Percentiles rank a stretch among this genome's conserved stretches.
phyloP scores from a whole-genome alignment of 805 yeast species.

The Ogataea minuta region DNA sequence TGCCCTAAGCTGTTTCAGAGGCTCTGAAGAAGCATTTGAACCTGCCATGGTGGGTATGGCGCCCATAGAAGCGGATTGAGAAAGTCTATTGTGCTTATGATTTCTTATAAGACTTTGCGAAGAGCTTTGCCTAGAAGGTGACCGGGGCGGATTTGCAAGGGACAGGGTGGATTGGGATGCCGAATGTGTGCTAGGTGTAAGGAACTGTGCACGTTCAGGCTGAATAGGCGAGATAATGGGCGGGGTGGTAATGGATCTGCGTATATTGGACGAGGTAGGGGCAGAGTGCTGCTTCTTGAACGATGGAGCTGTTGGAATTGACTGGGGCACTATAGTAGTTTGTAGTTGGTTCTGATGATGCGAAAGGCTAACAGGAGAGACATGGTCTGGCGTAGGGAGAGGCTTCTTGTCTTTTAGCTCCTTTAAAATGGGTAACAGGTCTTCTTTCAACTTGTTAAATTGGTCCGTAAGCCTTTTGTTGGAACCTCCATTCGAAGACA shows the following conservation, averaged over 20 bases:
- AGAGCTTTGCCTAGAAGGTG: slow-evolving; percentile 8
- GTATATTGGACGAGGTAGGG: slow-evolving; percentile 7
- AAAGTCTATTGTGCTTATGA: slow-evolving; percentile 12
- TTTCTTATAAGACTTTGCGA: slow-evolving; percentile 7
- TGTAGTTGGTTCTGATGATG: slow-evolving; percentile 25
- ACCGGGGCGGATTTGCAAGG: slow-evolving; percentile 9
- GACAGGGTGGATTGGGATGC: slow-evolving; percentile 8
- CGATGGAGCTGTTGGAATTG: slow-evolving; percentile 11
- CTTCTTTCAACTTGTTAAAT: slow-evolving; percentile 57
- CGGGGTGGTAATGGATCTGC: slow-evolving; percentile 19
- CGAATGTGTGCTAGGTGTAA: slow-evolving; percentile 4
- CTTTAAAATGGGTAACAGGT: slow-evolving; percentile 61
- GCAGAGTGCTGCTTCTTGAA: slow-evolving; percentile 9
- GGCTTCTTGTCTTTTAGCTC: slow-evolving; percentile 65
- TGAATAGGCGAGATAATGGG: slow-evolving; percentile 21
- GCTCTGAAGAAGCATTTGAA: slow-evolving; percentile 43
- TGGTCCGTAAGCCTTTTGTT: slow-evolving; percentile 48
- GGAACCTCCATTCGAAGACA: slow-evolving; percentile 12
- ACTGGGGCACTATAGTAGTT: slow-evolving; percentile 23
- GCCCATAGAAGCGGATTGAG: slow-evolving; percentile 13
- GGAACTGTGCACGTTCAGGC: slow-evolving; percentile 13
- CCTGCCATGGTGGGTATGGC: slow-evolving; percentile 7
- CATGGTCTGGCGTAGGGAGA: slow-evolving; percentile 54
- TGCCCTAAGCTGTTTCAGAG: slow-evolving; percentile 79
- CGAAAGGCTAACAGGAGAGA: slow-evolving; percentile 16